Conservation (phyloP, 2,329 filamentous ascomycete genomes). For the Colletotrichum sp. region DNA sequence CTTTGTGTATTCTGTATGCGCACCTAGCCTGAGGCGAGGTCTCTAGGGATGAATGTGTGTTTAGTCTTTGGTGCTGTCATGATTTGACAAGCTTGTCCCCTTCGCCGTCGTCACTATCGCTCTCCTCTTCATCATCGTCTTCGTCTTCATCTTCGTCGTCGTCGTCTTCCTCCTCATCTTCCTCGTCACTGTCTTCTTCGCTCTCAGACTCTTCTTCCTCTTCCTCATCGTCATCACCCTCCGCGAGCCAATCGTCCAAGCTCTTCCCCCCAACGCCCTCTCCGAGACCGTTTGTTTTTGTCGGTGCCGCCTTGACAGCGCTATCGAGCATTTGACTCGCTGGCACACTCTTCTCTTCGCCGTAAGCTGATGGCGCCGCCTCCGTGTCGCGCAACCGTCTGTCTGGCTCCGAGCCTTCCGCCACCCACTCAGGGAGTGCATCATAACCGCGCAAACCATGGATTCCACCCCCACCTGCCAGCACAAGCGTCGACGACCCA, state of each 20-base stretch:
- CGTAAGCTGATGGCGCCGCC: constrained; percentile 38
- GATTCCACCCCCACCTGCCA: constrained; percentile 76
- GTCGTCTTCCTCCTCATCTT: constrained; percentile 51
- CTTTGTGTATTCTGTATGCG: background rate
- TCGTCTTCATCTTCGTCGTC: constrained; percentile 49
- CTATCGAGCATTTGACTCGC: constrained; percentile 70
- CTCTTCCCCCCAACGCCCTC: constrained; percentile 71
- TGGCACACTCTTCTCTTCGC: constrained; percentile 51
- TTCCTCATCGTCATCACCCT: constrained; percentile 62
- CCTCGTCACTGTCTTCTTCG: constrained; percentile 57
- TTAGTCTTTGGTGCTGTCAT: constrained; percentile 7
- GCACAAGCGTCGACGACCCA: constrained; percentile 84
- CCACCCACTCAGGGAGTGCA: constrained; percentile 83
- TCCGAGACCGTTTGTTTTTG: constrained; percentile 53
- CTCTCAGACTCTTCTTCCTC: constrained; percentile 53
- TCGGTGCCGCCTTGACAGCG: constrained; percentile 43
- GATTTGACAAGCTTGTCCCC: constrained; percentile 46
- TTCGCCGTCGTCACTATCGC: constrained; percentile 13
- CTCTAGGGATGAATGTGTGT: background rate
- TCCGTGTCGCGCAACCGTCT: constrained; percentile 71
- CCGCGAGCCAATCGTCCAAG: constrained; percentile 91
- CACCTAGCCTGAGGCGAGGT: background rate
- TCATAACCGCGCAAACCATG: constrained; percentile 82
- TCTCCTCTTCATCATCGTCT: constrained; percentile 53
- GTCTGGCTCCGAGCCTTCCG: constrained; percentile 80